Evolutionary conservation across 192 early-diverging fungal species (phyloP).

Genomic region (Backusella macrospora): DNA sequence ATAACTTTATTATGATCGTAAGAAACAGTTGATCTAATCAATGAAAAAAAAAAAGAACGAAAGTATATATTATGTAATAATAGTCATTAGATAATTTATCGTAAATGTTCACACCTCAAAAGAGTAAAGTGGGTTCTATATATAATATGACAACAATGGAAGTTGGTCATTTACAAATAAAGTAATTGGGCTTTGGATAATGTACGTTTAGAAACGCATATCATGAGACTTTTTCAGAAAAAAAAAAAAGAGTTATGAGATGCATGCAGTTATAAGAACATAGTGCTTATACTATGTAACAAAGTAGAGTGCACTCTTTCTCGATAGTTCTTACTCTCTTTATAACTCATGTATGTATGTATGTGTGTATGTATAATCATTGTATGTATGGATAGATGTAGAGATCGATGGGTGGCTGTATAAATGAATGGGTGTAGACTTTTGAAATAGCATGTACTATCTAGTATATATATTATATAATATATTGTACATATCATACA

Average conservation of each 20-base stretch:
- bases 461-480: too few relatives aligned
- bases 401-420: too few relatives aligned
- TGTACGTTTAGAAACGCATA: neutral
- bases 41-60: neutral
- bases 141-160: neutral
- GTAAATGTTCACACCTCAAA: too few relatives aligned
- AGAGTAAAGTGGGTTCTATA: too few relatives aligned
- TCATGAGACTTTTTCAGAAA: neutral
- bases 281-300: neutral
- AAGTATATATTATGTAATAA: too few relatives aligned
- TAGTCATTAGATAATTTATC: too few relatives aligned
- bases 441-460: too few relatives aligned
- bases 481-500: neutral
- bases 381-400: too few relatives aligned
- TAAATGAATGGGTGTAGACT: too few relatives aligned
- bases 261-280: slow-evolving; percentile 1
- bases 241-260: neutral
- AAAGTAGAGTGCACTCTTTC: neutral
- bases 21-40: neutral
- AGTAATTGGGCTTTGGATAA: neutral
- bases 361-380: too few relatives aligned
- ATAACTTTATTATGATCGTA: neutral
- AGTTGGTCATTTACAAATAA: slow-evolving; percentile 1
- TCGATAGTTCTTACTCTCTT: too few relatives aligned
- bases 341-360: too few relatives aligned